Percentiles rank a stretch among this genome's conserved stretches.
phyloP scores from a whole-genome alignment of 75 land plant genomes.

The Picea sitchensis region DNA sequence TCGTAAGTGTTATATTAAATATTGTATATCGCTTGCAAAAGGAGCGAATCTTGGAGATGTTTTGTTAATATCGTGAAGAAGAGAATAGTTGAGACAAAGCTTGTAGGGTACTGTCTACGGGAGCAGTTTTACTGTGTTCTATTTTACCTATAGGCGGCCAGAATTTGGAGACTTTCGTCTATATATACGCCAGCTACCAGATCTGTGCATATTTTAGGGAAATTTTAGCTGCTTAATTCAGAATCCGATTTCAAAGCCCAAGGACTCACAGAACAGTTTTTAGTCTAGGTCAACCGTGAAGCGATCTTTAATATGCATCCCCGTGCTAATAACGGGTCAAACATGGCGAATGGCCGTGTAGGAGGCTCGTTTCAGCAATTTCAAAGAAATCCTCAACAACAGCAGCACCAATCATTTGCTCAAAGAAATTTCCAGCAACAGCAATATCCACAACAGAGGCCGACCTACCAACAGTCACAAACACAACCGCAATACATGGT shows the following conservation, averaged over 20 bases:
- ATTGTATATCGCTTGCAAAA: neutral
- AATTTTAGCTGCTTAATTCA: neutral
- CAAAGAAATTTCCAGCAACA: conserved; percentile 26
- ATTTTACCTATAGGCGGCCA: neutral
- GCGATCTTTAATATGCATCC: neutral
- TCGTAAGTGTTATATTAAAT: neutral
- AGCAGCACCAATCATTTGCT: conserved; percentile 25
- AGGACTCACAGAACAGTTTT: neutral
- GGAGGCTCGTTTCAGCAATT: neutral
- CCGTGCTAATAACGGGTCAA: neutral
- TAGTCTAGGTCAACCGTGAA: neutral
- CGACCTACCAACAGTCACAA: conserved; percentile 16
- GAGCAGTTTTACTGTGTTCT: neutral
- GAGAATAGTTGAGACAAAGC: neutral
- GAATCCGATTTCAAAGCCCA: neutral
- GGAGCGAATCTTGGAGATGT: too few species aligned
- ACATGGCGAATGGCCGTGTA: neutral
- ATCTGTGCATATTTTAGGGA: neutral
- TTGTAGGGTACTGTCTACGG: neutral
- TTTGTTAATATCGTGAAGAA: neutral
- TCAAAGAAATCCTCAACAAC: conserved; percentile 14
- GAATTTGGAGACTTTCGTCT: neutral
- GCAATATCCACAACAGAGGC: conserved; percentile 26
- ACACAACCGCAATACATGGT: conserved; percentile 18
- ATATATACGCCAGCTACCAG: neutral